These are phyloP conservation scores for Candida sp. DNA, from an alignment of 1,139 yeast genomes.

Conservation along the genomic window DNA sequence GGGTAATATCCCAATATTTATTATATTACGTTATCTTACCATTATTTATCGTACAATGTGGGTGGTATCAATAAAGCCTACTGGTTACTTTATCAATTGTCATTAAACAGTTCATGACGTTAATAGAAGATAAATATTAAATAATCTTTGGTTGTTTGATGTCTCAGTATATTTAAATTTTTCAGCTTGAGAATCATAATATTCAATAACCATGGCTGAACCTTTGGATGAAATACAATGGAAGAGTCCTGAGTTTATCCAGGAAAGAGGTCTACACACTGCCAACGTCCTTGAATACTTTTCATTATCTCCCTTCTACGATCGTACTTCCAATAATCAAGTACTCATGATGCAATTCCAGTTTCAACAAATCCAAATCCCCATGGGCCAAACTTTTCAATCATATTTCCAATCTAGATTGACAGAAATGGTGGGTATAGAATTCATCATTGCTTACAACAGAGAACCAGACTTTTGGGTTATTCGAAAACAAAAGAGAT, in stretches of 20 bases:
- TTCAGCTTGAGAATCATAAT: background rate
- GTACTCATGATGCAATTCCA: slow-evolving; percentile 95
- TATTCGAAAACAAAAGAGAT: slow-evolving; percentile 73
- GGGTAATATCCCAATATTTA: no score
- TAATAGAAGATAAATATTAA: no score
- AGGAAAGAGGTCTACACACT: slow-evolving; percentile 77
- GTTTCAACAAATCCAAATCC: slow-evolving; percentile 63
- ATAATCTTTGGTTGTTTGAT: no score
- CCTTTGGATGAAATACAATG: slow-evolving; percentile 88
- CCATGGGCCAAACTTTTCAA: slow-evolving; percentile 31
- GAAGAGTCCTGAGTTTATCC: slow-evolving; percentile 98
- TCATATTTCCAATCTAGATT: slow-evolving; percentile 54
- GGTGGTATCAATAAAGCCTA: no score
- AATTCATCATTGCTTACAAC: slow-evolving; percentile 70
- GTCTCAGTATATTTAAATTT: no score
- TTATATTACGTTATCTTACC: no score
- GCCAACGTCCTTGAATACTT: slow-evolving; percentile 92
- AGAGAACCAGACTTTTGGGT: slow-evolving; percentile 95
- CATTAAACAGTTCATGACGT: no score
- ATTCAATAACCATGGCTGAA: slow-evolving; percentile 10
- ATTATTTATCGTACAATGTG: no score
- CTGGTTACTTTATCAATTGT: no score
- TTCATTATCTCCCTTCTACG: slow-evolving; percentile 91
- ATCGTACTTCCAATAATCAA: slow-evolving; percentile 90
- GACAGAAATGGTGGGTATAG: slow-evolving; percentile 78